Evolutionary conservation across 1,284 basidiomycete genomes (phyloP), one percentile per base, ranked within the genome.

Genomic region (Tylopilus orsonianus): DNA sequence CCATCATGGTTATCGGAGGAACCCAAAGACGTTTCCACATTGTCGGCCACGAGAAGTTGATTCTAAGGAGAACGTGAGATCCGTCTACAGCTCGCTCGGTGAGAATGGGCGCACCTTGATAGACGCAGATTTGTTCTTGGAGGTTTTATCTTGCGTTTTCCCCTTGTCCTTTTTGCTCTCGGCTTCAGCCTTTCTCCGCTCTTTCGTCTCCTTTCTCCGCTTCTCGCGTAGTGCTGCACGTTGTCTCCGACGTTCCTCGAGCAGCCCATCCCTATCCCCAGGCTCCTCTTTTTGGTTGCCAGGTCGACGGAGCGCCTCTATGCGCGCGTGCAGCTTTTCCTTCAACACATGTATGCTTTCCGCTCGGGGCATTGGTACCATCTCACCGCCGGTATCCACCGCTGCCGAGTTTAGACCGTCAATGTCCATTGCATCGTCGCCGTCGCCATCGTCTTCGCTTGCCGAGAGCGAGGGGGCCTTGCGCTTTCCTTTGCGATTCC

Each of bases 181-280:
- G 27, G 65, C 60, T 57, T 78, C 81, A 47, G 81, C 77, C 63
- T 83, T 83, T 44, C 71, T 75, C 69, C 88, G 88, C 70, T 93
- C 92, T 65, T 79, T 87, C 19, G 89, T 88, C 73, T 90, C 88
- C 63, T 87, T 88, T 64, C 93, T 69, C 56, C 93, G 72, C 50
- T 83, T 78, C 65, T 96, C 93, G 23, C 93, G 77, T 75, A 96
- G 78, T 33, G 85, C 81, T 1, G 87, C 92, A 9, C 91, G 74
- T 59, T 89, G 84, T 59, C 70, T 70, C 56, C 92, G 72, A 46
- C 88, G 75, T 66, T 92, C 88, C 60, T 92, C 89, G 48, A 95
- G 68, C 44, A 97, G 66, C 55, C 85, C 90, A 59, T 95, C 93
- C 61, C 80, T 82, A 56, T 80, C 82, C n/a, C 71, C 76, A 13